A percentile compares a stretch with the other conserved stretches of the same genome.
These are phyloP conservation scores for Candida sakaeoensis DNA, from an alignment of 805 yeast genomes.

Conservation along the genomic window DNA sequence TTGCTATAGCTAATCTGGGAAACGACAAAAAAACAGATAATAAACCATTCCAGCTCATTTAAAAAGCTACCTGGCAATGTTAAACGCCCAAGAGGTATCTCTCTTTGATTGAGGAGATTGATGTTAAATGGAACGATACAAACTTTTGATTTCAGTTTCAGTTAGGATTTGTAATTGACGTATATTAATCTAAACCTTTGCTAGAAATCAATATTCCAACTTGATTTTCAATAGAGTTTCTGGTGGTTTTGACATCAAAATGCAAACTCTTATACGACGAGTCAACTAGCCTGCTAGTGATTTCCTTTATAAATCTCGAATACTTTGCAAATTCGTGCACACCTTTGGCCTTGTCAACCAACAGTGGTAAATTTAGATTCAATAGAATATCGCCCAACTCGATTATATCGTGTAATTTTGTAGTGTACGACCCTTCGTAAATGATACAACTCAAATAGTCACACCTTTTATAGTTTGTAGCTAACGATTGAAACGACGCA, in stretches of 20 bases:
- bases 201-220: too few species aligned
- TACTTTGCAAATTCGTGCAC: background rate
- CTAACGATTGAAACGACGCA: slow-evolving; percentile 11
- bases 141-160: too few species aligned
- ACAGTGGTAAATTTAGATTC: slow-evolving; percentile 1
- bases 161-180: too few species aligned
- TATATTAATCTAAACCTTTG: too few species aligned
- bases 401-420: slow-evolving; percentile 20
- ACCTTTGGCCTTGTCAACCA: background rate
- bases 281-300: background rate
- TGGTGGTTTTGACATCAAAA: background rate
- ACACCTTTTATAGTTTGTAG: slow-evolving; percentile 1
- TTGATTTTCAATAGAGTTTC: background rate
- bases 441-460: slow-evolving; percentile 20
- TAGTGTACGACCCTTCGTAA: slow-evolving; percentile 27
- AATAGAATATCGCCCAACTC: slow-evolving; percentile 17
- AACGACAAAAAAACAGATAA: too few species aligned
- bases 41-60: too few species aligned
- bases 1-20: too few species aligned
- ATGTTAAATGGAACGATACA: too few species aligned
- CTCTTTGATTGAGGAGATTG: too few species aligned
- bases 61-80: too few species aligned
- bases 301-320: background rate
- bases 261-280: background rate
- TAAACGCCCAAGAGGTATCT: too few species aligned